phyloP scores from a whole-genome alignment of 441 rosid species.

The Corymbia calophylla region DNA sequence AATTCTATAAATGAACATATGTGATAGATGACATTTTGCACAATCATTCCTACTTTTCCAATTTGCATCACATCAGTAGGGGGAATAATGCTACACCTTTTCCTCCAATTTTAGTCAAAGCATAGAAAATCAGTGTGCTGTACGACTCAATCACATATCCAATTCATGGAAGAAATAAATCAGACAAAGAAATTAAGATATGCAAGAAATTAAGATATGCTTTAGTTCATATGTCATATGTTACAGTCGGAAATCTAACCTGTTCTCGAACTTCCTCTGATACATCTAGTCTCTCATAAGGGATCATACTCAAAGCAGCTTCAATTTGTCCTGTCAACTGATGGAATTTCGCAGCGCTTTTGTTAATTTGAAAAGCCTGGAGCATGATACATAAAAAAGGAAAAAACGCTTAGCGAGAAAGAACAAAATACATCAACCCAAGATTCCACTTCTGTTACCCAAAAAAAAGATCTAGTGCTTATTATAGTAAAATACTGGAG shows the following conservation, averaged over 20 bases:
- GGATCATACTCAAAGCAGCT: constrained; percentile 57
- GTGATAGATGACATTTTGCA: background rate
- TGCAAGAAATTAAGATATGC: background rate
- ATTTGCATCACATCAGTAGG: background rate
- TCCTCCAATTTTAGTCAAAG: background rate
- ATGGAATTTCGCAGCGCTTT: constrained; percentile 35
- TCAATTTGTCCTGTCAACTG: constrained; percentile 53
- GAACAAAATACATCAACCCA: background rate
- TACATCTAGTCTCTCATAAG: constrained; percentile 47
- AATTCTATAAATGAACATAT: background rate
- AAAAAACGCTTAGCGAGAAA: background rate
- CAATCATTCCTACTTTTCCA: background rate
- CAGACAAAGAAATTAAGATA: background rate
- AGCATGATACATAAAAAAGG: background rate
- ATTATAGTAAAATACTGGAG: background rate
- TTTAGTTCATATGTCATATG: background rate
- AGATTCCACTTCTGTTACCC: background rate
- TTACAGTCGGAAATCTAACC: constrained; percentile 23
- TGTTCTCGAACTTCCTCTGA: constrained; percentile 88
- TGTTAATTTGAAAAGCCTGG: constrained; percentile 58
- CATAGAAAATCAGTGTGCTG: background rate
- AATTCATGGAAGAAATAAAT: background rate
- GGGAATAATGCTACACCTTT: background rate
- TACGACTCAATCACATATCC: background rate
- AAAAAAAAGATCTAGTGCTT: background rate